Conservation (phyloP, 139 green algal species). For the Pseudopediastrum boryanum region DNA sequence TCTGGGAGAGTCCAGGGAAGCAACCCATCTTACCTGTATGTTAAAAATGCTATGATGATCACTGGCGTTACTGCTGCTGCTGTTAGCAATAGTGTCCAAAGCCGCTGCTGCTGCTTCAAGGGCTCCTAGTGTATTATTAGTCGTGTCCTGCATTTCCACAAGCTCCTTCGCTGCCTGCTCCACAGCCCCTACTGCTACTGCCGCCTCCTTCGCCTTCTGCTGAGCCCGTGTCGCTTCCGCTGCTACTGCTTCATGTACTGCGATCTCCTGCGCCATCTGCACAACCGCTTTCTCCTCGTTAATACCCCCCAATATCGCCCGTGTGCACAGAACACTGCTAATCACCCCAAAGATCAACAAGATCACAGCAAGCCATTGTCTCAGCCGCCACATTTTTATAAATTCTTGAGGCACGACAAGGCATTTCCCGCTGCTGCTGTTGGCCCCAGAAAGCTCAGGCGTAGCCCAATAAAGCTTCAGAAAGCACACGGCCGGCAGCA, state of each 20-base stretch:
- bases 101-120: conserved; percentile 38
- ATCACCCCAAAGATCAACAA: conserved; percentile 78
- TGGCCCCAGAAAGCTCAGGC: conserved; percentile 7
- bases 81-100: conserved; percentile 29
- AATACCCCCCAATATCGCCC: conserved; percentile 68
- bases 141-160: neutral
- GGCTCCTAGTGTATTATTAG: conserved; percentile 39
- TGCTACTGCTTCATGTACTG: conserved; percentile 61
- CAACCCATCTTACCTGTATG: neutral
- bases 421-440: conserved; percentile 9
- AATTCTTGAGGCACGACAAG: neutral
- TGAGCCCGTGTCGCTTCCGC: conserved; percentile 49
- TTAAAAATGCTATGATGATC: neutral
- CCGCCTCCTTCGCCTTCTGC: conserved; percentile 52
- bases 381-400: conserved; percentile 38
- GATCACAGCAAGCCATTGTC: conserved; percentile 54
- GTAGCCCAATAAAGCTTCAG: conserved; percentile 44
- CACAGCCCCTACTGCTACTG: conserved; percentile 42
- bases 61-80: neutral
- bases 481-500: conserved; percentile 75
- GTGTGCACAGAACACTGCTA: conserved; percentile 72
- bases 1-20: neutral
- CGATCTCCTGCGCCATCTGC: conserved; percentile 78
- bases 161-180: conserved; percentile 24
- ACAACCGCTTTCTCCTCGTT: conserved; percentile 80